Percentiles rank a stretch among this genome's conserved stretches.
Evolutionary conservation across 495 filamentous ascomycete species (phyloP).

Genomic region (Xylaria flabelliformis): DNA sequence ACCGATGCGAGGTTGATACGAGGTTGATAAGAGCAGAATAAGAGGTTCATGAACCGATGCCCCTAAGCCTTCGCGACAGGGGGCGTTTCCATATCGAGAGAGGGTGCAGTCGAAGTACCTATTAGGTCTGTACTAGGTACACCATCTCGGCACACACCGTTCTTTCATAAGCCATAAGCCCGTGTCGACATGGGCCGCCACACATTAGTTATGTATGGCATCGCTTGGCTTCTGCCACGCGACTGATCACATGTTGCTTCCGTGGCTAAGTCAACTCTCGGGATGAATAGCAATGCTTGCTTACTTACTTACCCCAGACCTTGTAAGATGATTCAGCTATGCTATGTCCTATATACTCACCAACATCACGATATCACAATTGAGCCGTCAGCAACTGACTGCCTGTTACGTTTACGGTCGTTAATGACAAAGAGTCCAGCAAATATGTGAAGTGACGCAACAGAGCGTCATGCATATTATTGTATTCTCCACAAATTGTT

Average conservation of each 20-base stretch:
- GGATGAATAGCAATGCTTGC: slow-evolving; percentile 13
- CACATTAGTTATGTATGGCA: slow-evolving; percentile 19
- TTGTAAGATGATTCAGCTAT: slow-evolving; percentile 13
- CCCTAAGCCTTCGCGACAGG: neutral
- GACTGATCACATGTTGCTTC: slow-evolving; percentile 28
- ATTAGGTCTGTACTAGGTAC: neutral
- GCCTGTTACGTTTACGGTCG: slow-evolving; percentile 8
- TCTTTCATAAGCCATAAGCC: slow-evolving; percentile 31
- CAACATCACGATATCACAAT: slow-evolving; percentile 10
- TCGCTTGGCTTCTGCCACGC: slow-evolving; percentile 32
- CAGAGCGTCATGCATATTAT: slow-evolving; percentile 29
- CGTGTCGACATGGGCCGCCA: slow-evolving; percentile 18
- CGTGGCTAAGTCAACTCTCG: slow-evolving; percentile 3
- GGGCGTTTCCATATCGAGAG: neutral
- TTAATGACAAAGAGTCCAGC: slow-evolving; percentile 17
- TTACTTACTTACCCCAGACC: neutral
- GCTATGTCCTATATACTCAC: slow-evolving; percentile 16
- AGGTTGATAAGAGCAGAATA: slow-evolving; percentile 6
- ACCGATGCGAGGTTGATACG: slow-evolving; percentile 16
- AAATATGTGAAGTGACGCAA: slow-evolving; percentile 29
- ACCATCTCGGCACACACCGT: slow-evolving; percentile 23
- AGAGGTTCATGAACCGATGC: slow-evolving; percentile 18
- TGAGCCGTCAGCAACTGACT: slow-evolving; percentile 3
- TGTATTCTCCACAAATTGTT: slow-evolving; percentile 22
- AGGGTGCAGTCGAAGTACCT: neutral